Conservation (phyloP, 768 basidiomycete species). For the Tricholoma terreum region DNA sequence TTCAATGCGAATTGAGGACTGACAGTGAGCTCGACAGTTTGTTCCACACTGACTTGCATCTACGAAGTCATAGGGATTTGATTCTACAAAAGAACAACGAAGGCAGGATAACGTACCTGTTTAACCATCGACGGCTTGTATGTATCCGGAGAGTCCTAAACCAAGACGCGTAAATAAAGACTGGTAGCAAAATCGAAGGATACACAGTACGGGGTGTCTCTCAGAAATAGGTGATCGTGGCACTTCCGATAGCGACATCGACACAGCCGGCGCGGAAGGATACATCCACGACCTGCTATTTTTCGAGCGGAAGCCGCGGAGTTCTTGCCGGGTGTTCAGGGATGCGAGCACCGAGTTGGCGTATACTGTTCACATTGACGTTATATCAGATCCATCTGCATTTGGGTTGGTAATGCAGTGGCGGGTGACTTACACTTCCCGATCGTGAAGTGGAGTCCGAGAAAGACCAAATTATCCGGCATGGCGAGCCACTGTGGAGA, state of each 20-base stretch:
- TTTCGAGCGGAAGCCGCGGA: slow-evolving; percentile 17
- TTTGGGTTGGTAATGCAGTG: not conserved
- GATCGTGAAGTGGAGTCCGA: slow-evolving; percentile 48
- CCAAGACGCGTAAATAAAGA: not conserved
- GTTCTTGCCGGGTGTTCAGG: slow-evolving; percentile 28
- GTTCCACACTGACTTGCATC: not conserved
- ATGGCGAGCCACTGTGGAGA: slow-evolving; percentile 38
- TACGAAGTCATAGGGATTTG: not conserved
- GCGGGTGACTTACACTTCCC: slow-evolving; percentile 35
- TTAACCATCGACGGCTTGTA: not conserved
- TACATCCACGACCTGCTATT: not conserved
- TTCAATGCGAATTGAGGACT: not conserved
- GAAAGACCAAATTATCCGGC: slow-evolving; percentile 40
- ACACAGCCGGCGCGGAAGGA: not conserved
- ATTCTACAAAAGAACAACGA: not conserved
- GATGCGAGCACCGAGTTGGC: slow-evolving; percentile 35
- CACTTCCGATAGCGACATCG: not conserved
- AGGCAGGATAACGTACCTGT: not conserved
- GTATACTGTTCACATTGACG: slow-evolving; percentile 24
- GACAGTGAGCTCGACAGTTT: not conserved
- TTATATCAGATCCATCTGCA: not conserved
- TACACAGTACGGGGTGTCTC: not conserved
- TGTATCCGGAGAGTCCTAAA: not conserved
- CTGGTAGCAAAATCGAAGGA: not conserved
- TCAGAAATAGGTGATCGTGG: not conserved